Base-by-base conservation (phyloP, 192 early-diverging fungal species). In the Haplosporangium gracile region DNA sequence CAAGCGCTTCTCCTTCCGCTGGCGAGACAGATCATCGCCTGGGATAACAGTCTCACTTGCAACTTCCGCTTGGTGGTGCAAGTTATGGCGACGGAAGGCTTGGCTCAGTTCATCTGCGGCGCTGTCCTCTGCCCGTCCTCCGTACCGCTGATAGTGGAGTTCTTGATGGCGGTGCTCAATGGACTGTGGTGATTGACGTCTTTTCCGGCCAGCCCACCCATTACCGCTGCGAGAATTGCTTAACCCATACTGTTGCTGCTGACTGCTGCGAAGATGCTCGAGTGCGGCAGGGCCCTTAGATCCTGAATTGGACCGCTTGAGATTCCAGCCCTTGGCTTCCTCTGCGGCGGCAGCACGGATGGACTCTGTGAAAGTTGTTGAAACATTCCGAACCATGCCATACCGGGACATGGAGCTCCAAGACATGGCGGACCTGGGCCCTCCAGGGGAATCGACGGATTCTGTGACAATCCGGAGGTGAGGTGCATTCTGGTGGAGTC, bases 271-370 rank as follows among this genome's bases (percentile, higher is more conserved):
- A 29, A 86, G 68, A 26, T 86, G 84, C 72, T 81, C 75, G 4
- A 86, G 40, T n/a, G 84, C 84, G 24, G 84, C 84, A 43, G 76
- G 84, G 22, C 84, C 83, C 63, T 86, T 80, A 29, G 78, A 80
- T 39, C 60, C 78, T 1, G 78, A 77, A 38, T 34, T 70, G 6
- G 68, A 55, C 18, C n/a, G 47, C 10, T 77, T 29, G 0, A 73
- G 40, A 15, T 76, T 74, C 84, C 78, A 80, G 1, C 78, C 65
- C 22, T 80, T 68, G 5, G 84, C 84, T 53, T 86, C 84, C 38
- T 86, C 43, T 34, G 84, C 78, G 7, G 84, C 79, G 42, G 75
- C 71, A 20, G 84, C 84, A 6, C 84, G 84, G 24, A 86, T 86
- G 18, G 84, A 86, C 34, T 86, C 84, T n/a, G 84, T 60, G 2